Base-by-base conservation (phyloP, 805 yeast species). In the Wickerhamiella spandovensis region DNA sequence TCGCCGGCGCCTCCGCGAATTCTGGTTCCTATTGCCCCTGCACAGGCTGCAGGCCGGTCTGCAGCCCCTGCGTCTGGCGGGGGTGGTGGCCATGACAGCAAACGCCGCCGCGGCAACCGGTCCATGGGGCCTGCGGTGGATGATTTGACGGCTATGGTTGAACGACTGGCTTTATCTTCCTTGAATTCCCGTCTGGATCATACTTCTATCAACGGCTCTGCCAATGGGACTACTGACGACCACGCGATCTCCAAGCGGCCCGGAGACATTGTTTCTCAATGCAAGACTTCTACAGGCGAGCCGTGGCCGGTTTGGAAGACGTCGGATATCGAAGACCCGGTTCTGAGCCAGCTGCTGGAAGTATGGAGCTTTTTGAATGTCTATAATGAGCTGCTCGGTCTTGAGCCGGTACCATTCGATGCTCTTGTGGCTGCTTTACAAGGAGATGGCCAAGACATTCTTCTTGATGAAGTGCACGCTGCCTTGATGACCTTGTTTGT, bases 341-440 rank as follows among this genome's bases (percentile, higher is more conserved):
- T 43, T n/a, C 52, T 62, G 8, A 61, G 67, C 18, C 43, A 53
- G 12, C 48, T 64, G 22, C 53, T 87, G 22, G 89, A 84, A 58
- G 63, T 75, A 3, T 87, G 95, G 95, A 69, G 77, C 1, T 87
- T 86, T 58, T 64, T 85, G 25, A 84, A 84, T 61, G 73, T 84
- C 47, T 86, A 80, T 63, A 77, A 79, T 56, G 72, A 73, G 35
- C 78, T 86, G 0, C 67, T 86, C 30, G 61, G 73, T 5, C 65
- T 87, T n/a, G 87, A 82, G 58, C 75, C 82, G 0, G 81, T 84
- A 58, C 81, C 90, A 0, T 84, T 83, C 67, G 95, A 86, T 65
- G 94, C 82, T 56, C 84, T 77, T 58, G 61, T 82, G 7, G 76
- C 77, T 49, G 80, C 78, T 10, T 62, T 82, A 75, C 67, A 68